These are phyloP conservation scores for Solanum sitiens DNA, from an alignment of 257 asterid genomes.

Conservation along the genomic window DNA sequence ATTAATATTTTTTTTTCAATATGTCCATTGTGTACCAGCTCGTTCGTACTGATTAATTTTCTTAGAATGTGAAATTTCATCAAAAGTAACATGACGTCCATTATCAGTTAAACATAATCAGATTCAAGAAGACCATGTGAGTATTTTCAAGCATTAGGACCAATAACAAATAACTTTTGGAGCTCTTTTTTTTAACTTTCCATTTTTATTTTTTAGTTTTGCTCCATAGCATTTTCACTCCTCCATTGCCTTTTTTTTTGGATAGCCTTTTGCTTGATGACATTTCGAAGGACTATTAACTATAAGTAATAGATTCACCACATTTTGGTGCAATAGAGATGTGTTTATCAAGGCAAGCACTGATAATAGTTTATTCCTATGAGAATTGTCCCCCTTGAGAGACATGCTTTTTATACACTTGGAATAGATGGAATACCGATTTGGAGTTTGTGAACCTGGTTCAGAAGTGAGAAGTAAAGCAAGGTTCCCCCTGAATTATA, in stretches of 20 bases:
- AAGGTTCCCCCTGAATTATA: not conserved
- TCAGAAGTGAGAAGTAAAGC: not conserved
- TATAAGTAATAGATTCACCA: not conserved
- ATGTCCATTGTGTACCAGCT: not conserved
- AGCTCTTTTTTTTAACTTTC: not conserved
- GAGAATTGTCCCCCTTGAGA: too few relatives aligned
- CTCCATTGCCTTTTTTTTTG: too few relatives aligned
- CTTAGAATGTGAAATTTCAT: not conserved
- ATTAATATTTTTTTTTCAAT: too few relatives aligned
- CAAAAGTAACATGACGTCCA: not conserved
- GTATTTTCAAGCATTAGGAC: not conserved
- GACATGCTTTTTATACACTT: not conserved
- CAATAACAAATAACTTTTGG: not conserved
- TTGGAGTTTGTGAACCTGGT: not conserved
- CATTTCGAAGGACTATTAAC: too few relatives aligned
- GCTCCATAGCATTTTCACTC: too few relatives aligned
- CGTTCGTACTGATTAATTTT: not conserved
- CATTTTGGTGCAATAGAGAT: not conserved
- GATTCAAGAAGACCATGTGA: not conserved
- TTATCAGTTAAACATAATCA: too few relatives aligned
- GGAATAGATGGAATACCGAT: not conserved
- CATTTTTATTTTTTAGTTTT: too few relatives aligned
- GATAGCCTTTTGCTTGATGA: not conserved
- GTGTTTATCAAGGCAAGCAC: not conserved
- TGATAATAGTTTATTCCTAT: not conserved